Evolutionary conservation across 352 stramenopile genomes (phyloP), one percentile per base, ranked within the genome.

Genomic region (Hyaloperonospora brassicae): DNA sequence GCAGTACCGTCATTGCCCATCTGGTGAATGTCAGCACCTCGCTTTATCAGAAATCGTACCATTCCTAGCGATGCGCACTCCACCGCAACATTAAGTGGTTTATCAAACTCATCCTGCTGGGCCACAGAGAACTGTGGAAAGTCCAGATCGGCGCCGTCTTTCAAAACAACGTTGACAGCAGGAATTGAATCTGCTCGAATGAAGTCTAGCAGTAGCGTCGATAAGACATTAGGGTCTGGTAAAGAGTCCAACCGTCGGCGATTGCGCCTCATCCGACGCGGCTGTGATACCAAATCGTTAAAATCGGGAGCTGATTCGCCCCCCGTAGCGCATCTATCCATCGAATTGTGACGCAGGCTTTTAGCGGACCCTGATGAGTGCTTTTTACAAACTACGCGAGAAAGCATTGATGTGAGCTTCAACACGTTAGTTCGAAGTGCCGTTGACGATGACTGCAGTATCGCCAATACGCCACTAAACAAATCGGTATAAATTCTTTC

Each of bases 1-100:
- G 80, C 75, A 10, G 77, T 88, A 2, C 78, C 80, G 11, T 59
- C 60, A 1, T 68, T 57, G 30, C 76, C 75, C 9, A 68, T 60
- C 34, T 82, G 70, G 24, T 85, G 75, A 21, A 91, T 65, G 43
- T 91, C 80, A 22, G 79, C 77, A 13, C 83, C 83, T 43, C 77
- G 74, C 48, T 87, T 88, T n/a, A 91, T 40, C 12, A 93, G 64
- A 39, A 89, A 83, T 2, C 77, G 71, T 34, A 93, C 69, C 80
- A 93, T 90, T 22, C 55, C 58, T 10, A 93, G 60, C 5, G 80
- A 89, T 10, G 73, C 68, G 45, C 69, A 57, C 43, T 80, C 62
- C n/a, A 74, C 68, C 1, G 83, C 83, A 38, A 85, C 65, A 44
- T 86, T 69, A 1, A 93, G 59, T 9, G 80, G 78, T 43, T 86